Percentiles rank a stretch among this genome's conserved stretches.
These are phyloP conservation scores for Eucalyptus regnans DNA, from an alignment of 345 rosid species.

Conservation along the genomic window DNA sequence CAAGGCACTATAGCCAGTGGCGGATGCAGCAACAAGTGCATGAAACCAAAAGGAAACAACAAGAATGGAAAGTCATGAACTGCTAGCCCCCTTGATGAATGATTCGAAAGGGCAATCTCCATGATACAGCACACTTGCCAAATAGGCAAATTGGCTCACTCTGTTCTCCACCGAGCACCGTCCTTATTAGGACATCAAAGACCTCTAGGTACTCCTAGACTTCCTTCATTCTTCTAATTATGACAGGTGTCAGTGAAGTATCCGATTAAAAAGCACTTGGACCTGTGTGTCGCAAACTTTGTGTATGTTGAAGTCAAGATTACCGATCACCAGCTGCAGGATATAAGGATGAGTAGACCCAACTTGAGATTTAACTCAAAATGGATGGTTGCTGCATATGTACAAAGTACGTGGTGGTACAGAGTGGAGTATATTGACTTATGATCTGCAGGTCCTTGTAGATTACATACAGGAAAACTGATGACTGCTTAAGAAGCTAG, in stretches of 20 bases:
- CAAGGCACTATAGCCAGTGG: not conserved
- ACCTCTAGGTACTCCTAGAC: not conserved
- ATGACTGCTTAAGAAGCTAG: not conserved
- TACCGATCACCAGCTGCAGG: not conserved
- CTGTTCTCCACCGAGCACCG: not conserved
- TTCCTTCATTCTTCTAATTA: not conserved
- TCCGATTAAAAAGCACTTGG: not conserved
- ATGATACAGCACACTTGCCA: not conserved
- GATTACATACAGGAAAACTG: not conserved
- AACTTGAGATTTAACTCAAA: not conserved
- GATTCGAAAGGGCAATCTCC: not conserved
- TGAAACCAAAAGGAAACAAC: not conserved
- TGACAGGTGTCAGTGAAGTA: not conserved
- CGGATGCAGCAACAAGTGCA: not conserved
- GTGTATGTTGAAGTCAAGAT: not conserved
- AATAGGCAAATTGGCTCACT: not conserved
- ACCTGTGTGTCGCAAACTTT: not conserved
- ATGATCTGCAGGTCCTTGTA: not conserved
- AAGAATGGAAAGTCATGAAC: not conserved
- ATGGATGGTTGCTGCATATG: not conserved
- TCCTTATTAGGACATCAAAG: not conserved
- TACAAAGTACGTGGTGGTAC: not conserved
- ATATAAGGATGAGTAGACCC: not conserved
- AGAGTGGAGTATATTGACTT: not conserved
- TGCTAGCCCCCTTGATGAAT: not conserved